Evolutionary conservation across 164 flowering plant species (phyloP).

Genomic region (Stephania cephalantha): DNA sequence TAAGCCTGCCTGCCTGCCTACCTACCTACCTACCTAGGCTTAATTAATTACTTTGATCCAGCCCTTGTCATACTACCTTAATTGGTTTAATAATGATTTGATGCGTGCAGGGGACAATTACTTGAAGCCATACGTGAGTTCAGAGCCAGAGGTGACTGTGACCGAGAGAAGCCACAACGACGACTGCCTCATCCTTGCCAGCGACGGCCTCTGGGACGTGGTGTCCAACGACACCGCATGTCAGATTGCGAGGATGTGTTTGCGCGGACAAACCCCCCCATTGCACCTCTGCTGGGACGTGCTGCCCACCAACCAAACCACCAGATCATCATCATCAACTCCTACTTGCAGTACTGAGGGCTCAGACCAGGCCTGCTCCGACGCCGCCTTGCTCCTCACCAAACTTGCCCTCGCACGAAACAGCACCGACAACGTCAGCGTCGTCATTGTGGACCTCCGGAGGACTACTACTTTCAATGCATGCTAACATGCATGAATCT

Average conservation of each 20-base stretch:
- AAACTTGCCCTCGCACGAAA: conserved; percentile 75
- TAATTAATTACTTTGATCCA: no score
- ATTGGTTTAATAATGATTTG: background rate
- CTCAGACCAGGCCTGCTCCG: conserved; percentile 67
- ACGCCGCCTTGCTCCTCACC: conserved; percentile 67
- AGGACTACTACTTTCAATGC: background rate
- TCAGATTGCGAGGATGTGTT: conserved; percentile 65
- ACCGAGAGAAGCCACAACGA: conserved; percentile 48
- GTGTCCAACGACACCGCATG: conserved; percentile 66
- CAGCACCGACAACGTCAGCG: conserved; percentile 74
- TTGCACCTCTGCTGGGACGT: conserved; percentile 13
- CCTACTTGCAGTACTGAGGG: conserved; percentile 18
- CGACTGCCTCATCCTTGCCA: conserved; percentile 69
- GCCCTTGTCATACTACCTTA: no score
- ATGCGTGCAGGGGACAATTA: conserved; percentile 46
- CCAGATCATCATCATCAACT: conserved; percentile 16
- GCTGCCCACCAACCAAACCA: no score
- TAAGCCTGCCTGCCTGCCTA: no score
- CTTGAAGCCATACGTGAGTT: conserved; percentile 63
- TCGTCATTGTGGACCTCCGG: conserved; percentile 64
- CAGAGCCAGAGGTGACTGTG: conserved; percentile 64
- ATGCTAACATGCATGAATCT: no score
- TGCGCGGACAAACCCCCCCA: conserved; percentile 28
- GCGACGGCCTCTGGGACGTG: conserved; percentile 85
- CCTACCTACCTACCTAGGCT: no score